Evolutionary conservation across 116 monocot genomes (phyloP).

Genomic region (Phalaenopsis hybrid): DNA sequence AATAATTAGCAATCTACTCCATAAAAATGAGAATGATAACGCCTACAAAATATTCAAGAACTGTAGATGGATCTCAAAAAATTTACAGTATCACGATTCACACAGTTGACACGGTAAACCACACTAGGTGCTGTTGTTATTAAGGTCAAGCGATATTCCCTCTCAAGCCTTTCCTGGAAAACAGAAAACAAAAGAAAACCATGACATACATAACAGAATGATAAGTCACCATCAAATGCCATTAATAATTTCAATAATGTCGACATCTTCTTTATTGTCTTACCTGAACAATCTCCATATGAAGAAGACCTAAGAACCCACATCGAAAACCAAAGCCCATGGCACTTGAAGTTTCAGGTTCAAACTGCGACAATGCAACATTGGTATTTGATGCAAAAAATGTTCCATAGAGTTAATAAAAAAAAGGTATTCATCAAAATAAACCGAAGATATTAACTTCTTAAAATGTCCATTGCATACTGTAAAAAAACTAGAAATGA

Average conservation of each 20-base stretch:
- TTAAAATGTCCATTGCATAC: too few species aligned
- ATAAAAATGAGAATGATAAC: too few species aligned
- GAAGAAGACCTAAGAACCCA: conserved; percentile 93
- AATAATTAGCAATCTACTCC: too few species aligned
- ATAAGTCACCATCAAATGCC: background rate
- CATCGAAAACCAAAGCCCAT: conserved; percentile 99
- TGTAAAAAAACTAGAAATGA: too few species aligned
- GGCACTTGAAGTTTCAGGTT: conserved; percentile 90
- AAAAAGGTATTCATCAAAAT: background rate
- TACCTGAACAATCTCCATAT: conserved; percentile 99
- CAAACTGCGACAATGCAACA: conserved; percentile 47
- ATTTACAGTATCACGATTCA: conserved; percentile 75
- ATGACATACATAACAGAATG: background rate
- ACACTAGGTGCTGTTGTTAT: conserved; percentile 99
- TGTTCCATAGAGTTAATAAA: background rate
- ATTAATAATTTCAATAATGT: background rate
- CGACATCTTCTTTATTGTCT: background rate
- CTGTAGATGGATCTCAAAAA: conserved; percentile 14
- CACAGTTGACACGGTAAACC: conserved; percentile 70
- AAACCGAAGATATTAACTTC: too few species aligned
- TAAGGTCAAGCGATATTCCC: conserved; percentile 85
- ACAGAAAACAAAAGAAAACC: background rate
- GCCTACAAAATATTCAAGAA: background rate
- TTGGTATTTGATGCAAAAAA: background rate
- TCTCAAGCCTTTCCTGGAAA: conserved; percentile 92